Base-by-base conservation (phyloP, 1,139 yeast species). In the Taphrina pruni region DNA sequence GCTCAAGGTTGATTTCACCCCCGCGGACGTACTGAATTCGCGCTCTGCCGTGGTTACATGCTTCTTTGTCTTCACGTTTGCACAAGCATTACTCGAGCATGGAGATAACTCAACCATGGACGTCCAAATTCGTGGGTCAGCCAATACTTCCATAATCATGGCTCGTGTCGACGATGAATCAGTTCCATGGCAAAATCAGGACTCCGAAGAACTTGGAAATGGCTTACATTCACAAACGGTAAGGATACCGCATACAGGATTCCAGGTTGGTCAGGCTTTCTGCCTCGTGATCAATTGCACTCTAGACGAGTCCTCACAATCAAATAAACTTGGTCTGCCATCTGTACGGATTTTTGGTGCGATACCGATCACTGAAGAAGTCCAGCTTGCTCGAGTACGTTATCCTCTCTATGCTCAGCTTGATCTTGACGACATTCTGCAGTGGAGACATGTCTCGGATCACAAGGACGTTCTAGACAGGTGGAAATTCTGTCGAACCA, bases 121-220 rank as follows among this genome's bases (percentile, higher is more conserved):
- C 17, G 55, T 60, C 45, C n/a, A 60, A 7, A 45, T 60, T 9
- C 26, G 45, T 43, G 55, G 52, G 12, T 45, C 52, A 20, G 38
- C 6, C 32, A 45, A 32, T 39, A 60, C 41, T 1, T 7, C 60
- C 7, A 39, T 56, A 6, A 41, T 56, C 14, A 38, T 39, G 60
- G 60, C 60, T 21, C 46, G 46, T 1, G 60, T 56, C 17, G 48
- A 56, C n/a, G 60, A 56, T 36, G 48, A 56, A 39, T 39, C 46
- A 20, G 60, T 56, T 9, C 48, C 9, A 56, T 56, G 60, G 60
- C 8, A 35, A 35, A 21, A 8, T 17, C 46, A 11, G n/a, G 12
- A 7, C 26, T 8, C 7, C 36, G 11, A 20, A 12, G 8, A 17
- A 12, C n/a, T 56, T 8, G 60, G n/a, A 9, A 1, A 36, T 21